Base-by-base conservation (phyloP, 768 basidiomycete species). In the Russula griseocarnosa region DNA sequence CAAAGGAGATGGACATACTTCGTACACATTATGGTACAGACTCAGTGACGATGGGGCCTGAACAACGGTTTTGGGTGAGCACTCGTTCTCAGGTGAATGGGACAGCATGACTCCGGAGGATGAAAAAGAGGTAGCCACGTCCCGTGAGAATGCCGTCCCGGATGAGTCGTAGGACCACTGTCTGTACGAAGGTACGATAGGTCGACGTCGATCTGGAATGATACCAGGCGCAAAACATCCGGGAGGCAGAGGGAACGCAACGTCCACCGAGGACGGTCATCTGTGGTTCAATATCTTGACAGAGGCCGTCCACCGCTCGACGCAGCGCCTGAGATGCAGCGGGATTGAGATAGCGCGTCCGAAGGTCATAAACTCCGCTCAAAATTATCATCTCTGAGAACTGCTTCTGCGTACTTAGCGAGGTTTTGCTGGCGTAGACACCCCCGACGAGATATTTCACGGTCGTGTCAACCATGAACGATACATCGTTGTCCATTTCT, bases 381-480 rank as follows among this genome's bases (percentile, higher is more conserved):
- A 47, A 13, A 20, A 51, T 60, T 13, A 26, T 3, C 22, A 47
- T 22, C 18, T 32, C 49, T 3, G 42, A 44, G 50, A 65, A 52
- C 8, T 30, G n/a, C 32, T 16, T 55, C 60, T 57, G 64, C 14
- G 49, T 20, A 7, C 53, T 58, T 14, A 8, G n/a, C 49, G 59
- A 42, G 5, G 55, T 40, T 7, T 55, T 50, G 8, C 59, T 32
- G 26, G 64, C 47, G 18, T 38, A 50, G 9, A 65, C 26, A 7
- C 40, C 59, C 18, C 53, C 55, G 30, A 58, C 40, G n/a, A 65
- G 55, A 10, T 61, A 59, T 32, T 44, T 46, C 3, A 56, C 54
- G 24, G 55, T 65, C 49, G 55, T 65, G 47, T 18, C 47, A 1
- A 65, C 30, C 30, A 57, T 60, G 30, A 20, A 34, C 6, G 38